Conservation (phyloP, 2,329 filamentous ascomycete species). For the Ophiostoma perfectum region DNA sequence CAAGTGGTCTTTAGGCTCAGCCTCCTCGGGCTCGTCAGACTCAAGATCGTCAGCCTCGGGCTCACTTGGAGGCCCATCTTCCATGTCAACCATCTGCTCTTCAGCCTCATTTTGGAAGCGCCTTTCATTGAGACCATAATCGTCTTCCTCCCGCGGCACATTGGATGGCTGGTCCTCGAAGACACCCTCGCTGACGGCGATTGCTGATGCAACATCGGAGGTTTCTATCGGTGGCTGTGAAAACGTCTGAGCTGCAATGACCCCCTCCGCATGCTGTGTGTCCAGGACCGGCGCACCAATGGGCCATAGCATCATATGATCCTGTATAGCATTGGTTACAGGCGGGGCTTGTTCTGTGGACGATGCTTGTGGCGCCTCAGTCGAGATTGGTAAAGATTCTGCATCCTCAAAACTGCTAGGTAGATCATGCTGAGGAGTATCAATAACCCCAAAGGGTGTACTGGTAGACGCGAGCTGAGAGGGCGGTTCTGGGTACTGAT, state of each 20-base stretch:
- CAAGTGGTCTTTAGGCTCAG: slow-evolving; percentile 27
- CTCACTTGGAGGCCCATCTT: slow-evolving; percentile 15
- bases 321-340: neutral
- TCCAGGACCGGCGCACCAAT: slow-evolving; percentile 18
- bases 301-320: slow-evolving; percentile 23
- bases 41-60: slow-evolving; percentile 26
- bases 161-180: slow-evolving; percentile 17
- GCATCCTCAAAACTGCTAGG: neutral
- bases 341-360: neutral
- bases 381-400: neutral
- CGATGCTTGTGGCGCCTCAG: neutral
- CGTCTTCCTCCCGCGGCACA: slow-evolving; percentile 27
- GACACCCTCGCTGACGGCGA: slow-evolving; percentile 12
- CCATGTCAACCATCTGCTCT: slow-evolving; percentile 30
- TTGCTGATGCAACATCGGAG: neutral
- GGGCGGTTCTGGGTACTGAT: slow-evolving; percentile 25
- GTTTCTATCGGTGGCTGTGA: neutral
- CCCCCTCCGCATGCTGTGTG: slow-evolving; percentile 11
- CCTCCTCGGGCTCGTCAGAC: slow-evolving; percentile 34
- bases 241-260: neutral
- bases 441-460: neutral
- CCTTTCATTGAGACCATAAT: slow-evolving; percentile 27
- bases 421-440: no score
- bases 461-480: slow-evolving; percentile 11
- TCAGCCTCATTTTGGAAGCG: slow-evolving; percentile 31